Evolutionary conservation across 345 rosid genomes (phyloP).

Genomic region (Pelargonium nanum): DNA sequence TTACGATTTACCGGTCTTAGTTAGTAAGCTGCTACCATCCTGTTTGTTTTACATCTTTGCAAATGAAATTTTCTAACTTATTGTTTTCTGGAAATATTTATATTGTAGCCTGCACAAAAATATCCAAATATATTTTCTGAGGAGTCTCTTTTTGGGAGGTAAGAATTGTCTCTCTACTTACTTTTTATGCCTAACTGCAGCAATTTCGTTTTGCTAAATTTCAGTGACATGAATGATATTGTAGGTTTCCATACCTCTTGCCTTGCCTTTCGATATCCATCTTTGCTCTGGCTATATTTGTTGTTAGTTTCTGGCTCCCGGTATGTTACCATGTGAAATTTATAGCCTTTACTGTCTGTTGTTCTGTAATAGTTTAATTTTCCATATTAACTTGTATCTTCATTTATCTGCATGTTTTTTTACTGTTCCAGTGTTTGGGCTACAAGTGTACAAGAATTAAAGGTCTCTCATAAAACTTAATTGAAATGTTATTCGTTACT

Average conservation of each 20-base stretch:
- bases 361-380: no score
- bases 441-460: no score
- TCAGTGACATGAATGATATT: slow-evolving; percentile 6
- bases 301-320: slow-evolving; percentile 46
- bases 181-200: slow-evolving; percentile 1
- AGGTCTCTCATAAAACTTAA: no score
- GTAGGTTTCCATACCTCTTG: slow-evolving; percentile 74
- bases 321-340: slow-evolving; percentile 24
- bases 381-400: background rate
- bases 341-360: background rate
- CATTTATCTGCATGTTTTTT: no score
- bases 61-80: background rate
- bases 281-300: slow-evolving; percentile 35
- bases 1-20: no score
- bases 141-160: slow-evolving; percentile 62
- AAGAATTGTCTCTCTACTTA: background rate
- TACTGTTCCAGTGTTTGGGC: no score
- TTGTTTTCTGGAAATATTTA: slow-evolving; percentile 1
- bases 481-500: no score
- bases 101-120: slow-evolving; percentile 56
- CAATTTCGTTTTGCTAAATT: slow-evolving; percentile 9
- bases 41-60: background rate
- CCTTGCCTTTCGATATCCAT: slow-evolving; percentile 65
- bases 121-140: slow-evolving; percentile 43
- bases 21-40: no score